Percentiles rank a stretch among this genome's conserved stretches.
Evolutionary conservation across 306 rosid species (phyloP).

Genomic region (Vicia faba): DNA sequence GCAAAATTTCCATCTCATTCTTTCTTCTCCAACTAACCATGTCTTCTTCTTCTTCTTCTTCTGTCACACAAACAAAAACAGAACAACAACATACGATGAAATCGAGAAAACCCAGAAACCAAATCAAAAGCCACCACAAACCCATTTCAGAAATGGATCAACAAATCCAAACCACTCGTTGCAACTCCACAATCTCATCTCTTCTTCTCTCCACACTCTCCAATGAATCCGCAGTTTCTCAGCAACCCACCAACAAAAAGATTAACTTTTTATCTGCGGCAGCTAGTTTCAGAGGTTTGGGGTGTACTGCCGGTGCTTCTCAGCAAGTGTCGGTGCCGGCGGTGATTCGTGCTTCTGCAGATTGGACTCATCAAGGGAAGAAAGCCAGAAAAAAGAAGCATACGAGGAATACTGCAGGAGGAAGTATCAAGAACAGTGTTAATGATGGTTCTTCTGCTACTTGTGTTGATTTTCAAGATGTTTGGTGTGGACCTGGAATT

Average conservation of each 20-base stretch:
- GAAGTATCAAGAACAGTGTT: background rate
- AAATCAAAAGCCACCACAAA: conserved; percentile 40
- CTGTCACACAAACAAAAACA: background rate
- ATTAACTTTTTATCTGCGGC: conserved; percentile 56
- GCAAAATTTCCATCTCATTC: background rate
- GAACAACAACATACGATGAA: conserved; percentile 49
- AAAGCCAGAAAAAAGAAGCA: conserved; percentile 66
- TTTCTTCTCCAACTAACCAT: background rate
- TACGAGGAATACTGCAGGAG: conserved; percentile 31
- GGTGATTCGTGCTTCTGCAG: conserved; percentile 82
- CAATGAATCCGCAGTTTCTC: conserved; percentile 42
- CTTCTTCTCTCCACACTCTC: conserved; percentile 70
- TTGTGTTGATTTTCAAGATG: conserved; percentile 80
- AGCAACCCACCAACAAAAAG: conserved; percentile 54
- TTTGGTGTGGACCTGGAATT: conserved; percentile 97
- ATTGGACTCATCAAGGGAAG: conserved; percentile 63
- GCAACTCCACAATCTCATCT: conserved; percentile 86
- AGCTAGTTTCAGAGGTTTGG: conserved; percentile 70
- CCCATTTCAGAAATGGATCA: conserved; percentile 70
- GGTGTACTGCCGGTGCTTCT: conserved; percentile 77
- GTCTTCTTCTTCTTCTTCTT: background rate
- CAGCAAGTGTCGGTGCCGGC: conserved; percentile 90
- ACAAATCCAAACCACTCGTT: conserved; percentile 69
- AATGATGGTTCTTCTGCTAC: conserved; percentile 45
- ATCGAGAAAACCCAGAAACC: conserved; percentile 72